Conservation (phyloP, 1,284 basidiomycete species). For the Ceratobasidium sp. region DNA sequence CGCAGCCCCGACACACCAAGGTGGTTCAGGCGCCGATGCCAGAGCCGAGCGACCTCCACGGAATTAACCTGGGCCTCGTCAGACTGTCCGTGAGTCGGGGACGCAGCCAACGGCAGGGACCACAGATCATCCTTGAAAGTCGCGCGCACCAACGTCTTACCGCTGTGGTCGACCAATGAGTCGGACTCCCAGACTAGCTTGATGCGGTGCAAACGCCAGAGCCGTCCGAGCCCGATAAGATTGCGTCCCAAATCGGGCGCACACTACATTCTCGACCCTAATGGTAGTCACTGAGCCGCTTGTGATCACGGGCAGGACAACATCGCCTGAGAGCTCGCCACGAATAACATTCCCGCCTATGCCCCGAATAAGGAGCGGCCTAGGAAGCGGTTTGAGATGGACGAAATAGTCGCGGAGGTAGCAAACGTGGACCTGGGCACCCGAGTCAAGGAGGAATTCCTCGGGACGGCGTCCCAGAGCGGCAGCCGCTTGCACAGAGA, state of each 20-base stretch:
- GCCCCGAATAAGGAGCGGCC: not conserved
- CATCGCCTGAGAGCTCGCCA: not conserved
- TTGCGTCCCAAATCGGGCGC: constrained; percentile 1
- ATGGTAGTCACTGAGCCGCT: not conserved
- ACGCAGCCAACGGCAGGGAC: no score
- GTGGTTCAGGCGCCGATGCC: not conserved
- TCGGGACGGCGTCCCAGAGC: no score
- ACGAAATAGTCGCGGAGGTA: not conserved
- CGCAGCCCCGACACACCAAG: not conserved
- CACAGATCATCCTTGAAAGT: not conserved
- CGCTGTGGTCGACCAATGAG: no score
- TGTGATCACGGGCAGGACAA: not conserved
- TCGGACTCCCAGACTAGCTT: not conserved
- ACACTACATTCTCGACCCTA: not conserved
- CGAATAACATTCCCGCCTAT: not conserved
- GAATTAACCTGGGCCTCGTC: no score
- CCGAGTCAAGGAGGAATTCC: not conserved
- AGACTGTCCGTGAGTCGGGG: no score
- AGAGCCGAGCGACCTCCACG: no score
- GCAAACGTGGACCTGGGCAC: constrained; percentile 7
- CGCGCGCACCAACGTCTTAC: no score
- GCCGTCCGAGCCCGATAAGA: not conserved
- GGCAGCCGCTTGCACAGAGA: no score
- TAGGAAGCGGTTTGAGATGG: no score
- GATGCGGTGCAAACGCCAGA: not conserved